phyloP scores from a whole-genome alignment of 2,329 filamentous ascomycete species.

The Sporothrix brunneoviolacea region DNA sequence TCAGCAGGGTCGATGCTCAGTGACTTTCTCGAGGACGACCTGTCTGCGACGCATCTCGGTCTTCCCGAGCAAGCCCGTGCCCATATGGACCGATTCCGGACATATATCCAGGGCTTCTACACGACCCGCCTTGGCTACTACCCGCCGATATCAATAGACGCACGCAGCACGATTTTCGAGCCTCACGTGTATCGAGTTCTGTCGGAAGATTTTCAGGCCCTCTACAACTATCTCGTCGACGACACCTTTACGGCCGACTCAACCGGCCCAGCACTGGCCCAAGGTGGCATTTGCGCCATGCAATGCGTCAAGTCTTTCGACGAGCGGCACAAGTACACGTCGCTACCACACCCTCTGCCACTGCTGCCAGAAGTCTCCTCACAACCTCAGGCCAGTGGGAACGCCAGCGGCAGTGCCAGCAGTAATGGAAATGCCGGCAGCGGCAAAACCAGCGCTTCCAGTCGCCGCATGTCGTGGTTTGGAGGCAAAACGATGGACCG shows the following conservation, averaged over 20 bases:
- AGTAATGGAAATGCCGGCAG: neutral
- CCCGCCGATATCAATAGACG: slow-evolving; percentile 48
- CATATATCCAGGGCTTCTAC: slow-evolving; percentile 62
- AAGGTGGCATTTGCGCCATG: slow-evolving; percentile 62
- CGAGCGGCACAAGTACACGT: slow-evolving; percentile 46
- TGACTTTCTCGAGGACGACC: slow-evolving; percentile 65
- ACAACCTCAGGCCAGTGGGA: too few relatives aligned
- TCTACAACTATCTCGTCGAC: slow-evolving; percentile 69
- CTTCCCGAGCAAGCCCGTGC: slow-evolving; percentile 52
- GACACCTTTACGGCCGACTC: slow-evolving; percentile 43
- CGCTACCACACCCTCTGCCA: slow-evolving; percentile 61
- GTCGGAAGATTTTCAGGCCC: slow-evolving; percentile 60
- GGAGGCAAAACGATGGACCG: slow-evolving; percentile 21
- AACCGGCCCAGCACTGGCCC: slow-evolving; percentile 46
- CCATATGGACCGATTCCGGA: slow-evolving; percentile 67
- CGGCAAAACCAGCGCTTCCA: slow-evolving; percentile 20
- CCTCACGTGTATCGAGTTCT: slow-evolving; percentile 54
- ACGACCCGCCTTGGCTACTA: slow-evolving; percentile 63
- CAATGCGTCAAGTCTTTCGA: slow-evolving; percentile 66
- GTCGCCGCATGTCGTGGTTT: slow-evolving; percentile 37
- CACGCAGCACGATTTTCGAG: slow-evolving; percentile 43
- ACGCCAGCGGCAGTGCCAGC: neutral
- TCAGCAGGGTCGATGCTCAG: slow-evolving; percentile 52
- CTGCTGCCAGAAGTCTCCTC: slow-evolving; percentile 47
- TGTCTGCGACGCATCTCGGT: slow-evolving; percentile 60